Evolutionary conservation across 768 basidiomycete species (phyloP).

Genomic region (Dioszegia hungarica): DNA sequence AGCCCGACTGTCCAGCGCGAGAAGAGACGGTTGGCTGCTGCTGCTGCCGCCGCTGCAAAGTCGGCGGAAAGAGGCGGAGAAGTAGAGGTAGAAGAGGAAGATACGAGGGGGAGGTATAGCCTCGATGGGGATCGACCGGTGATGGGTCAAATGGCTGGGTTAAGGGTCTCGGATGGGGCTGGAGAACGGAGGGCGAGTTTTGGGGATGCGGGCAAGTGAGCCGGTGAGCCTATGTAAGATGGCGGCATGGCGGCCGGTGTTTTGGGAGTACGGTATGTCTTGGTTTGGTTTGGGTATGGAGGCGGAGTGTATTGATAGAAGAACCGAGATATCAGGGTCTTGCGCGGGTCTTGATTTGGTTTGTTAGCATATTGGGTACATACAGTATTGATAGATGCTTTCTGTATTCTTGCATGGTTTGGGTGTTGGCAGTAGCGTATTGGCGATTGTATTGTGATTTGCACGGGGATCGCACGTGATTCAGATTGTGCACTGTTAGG

Average conservation of each 20-base stretch:
- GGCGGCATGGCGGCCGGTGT: not conserved
- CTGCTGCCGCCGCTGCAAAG: not conserved
- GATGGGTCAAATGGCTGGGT: not conserved
- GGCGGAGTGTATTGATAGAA: no score
- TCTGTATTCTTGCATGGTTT: no score
- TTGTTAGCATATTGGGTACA: no score
- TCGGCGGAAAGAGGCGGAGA: no score
- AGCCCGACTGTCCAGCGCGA: not conserved
- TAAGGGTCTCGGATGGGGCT: not conserved
- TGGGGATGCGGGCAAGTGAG: constrained; percentile 14
- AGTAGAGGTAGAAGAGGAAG: not conserved
- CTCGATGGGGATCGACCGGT: constrained; percentile 17
- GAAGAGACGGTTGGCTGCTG: not conserved
- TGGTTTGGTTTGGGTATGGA: no score
- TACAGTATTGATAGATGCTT: no score
- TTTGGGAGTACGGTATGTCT: no score
- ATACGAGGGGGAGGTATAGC: constrained; percentile 5
- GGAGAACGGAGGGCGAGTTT: constrained; percentile 30
- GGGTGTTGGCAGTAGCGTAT: no score
- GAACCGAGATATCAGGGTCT: no score
- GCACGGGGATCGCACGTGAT: no score
- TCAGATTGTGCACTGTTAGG: no score
- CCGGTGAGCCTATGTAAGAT: not conserved
- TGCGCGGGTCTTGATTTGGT: no score
- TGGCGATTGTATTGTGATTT: not conserved